phyloP scores from a whole-genome alignment of 2,329 filamentous ascomycete species.

The Fusarium gaditjirri region DNA sequence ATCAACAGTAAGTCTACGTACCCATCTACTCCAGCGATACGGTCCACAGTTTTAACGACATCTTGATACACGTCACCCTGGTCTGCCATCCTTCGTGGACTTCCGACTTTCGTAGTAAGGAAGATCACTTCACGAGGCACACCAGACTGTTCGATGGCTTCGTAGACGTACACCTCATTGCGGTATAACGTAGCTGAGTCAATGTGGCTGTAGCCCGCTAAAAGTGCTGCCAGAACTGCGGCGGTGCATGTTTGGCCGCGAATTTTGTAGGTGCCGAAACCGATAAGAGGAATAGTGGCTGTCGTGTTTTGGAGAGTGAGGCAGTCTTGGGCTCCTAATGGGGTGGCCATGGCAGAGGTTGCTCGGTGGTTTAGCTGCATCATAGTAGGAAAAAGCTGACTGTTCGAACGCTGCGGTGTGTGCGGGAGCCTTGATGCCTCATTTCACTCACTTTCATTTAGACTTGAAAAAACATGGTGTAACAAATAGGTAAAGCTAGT shows the following conservation, averaged over 20 bases:
- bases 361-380: neutral
- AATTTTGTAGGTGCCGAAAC: slow-evolving; percentile 77
- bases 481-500: neutral
- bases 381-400: neutral
- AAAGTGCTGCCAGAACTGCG: slow-evolving; percentile 68
- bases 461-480: neutral
- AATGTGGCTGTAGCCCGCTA: slow-evolving; percentile 70
- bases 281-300: slow-evolving; percentile 68
- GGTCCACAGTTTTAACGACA: slow-evolving; percentile 69
- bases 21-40: slow-evolving; percentile 65
- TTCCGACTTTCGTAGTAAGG: slow-evolving; percentile 76
- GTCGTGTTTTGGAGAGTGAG: slow-evolving; percentile 40
- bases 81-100: slow-evolving; percentile 47
- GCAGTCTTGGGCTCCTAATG: slow-evolving; percentile 23
- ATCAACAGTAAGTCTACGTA: slow-evolving; percentile 80
- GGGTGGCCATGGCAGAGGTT: neutral
- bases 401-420: neutral
- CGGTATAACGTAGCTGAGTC: slow-evolving; percentile 72
- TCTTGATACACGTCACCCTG: slow-evolving; percentile 67
- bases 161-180: slow-evolving; percentile 75
- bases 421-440: neutral
- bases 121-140: slow-evolving; percentile 70
- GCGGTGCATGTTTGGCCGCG: slow-evolving; percentile 62
- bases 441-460: neutral
- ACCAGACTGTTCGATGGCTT: slow-evolving; percentile 67